phyloP scores from a whole-genome alignment of 257 asterid genomes.

The Scutellaria minor region DNA sequence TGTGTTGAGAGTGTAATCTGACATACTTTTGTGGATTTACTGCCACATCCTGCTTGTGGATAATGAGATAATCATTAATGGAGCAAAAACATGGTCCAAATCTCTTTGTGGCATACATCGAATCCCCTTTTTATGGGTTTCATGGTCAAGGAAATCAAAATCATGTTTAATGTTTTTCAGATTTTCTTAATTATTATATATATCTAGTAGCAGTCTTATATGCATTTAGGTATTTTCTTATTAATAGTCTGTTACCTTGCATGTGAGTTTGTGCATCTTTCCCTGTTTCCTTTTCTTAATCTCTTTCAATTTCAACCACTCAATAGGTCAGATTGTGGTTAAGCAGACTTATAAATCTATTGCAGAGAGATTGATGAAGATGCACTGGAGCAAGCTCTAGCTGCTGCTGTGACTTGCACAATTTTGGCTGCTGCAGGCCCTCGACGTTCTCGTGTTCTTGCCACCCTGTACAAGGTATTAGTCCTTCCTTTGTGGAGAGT shows the following conservation, averaged over 20 bases:
- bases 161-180: conserved; percentile 10
- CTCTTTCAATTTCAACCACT: conserved; percentile 14
- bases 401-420: conserved; percentile 95
- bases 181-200: conserved; percentile 4
- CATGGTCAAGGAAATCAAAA: background rate
- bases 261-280: conserved; percentile 13
- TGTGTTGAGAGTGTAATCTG: conserved; percentile 9
- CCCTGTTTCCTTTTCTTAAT: background rate
- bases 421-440: conserved; percentile 98
- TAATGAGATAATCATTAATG: background rate
- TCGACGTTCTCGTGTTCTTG: conserved; percentile 94
- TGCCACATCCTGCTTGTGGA: conserved; percentile 13
- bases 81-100: conserved; percentile 5
- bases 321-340: conserved; percentile 12
- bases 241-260: conserved; percentile 8
- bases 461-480: conserved; percentile 87
- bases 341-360: conserved; percentile 29
- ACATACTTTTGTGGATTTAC: conserved; percentile 1
- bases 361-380: conserved; percentile 91
- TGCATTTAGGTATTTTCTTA: background rate
- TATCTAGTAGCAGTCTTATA: too few species aligned
- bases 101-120: background rate
- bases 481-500: conserved; percentile 10
- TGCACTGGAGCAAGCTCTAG: conserved; percentile 87
- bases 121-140: conserved; percentile 19